phyloP scores from a whole-genome alignment of 352 stramenopile species.

The Globisporangium spiculum region DNA sequence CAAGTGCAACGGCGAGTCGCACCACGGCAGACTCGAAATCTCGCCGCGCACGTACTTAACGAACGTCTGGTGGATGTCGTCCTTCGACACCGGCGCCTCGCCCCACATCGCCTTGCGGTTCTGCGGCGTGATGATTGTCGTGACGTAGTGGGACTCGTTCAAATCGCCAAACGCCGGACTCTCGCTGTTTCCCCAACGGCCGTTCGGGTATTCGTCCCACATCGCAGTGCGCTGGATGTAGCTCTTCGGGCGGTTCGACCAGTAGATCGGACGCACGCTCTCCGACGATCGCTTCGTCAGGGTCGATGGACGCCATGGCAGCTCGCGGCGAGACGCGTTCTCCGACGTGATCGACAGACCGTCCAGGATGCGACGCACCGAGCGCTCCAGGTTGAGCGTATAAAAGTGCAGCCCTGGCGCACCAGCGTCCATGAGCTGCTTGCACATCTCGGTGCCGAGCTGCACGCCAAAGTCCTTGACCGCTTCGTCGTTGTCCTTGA shows the following conservation, averaged over 20 bases:
- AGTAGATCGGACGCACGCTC: conserved; percentile 97
- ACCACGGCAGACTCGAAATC: conserved; percentile 96
- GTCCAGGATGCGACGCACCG: conserved; percentile 86
- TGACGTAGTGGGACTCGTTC: conserved; percentile 95
- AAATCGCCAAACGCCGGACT: conserved; percentile 96
- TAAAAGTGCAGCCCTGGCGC: conserved; percentile 92
- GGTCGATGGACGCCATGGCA: conserved; percentile 92
- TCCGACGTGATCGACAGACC: conserved; percentile 56
- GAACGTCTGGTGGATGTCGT: conserved; percentile 96
- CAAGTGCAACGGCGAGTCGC: conserved; percentile 92
- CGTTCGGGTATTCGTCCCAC: conserved; percentile 98
- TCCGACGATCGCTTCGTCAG: conserved; percentile 87
- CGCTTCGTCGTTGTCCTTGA: conserved; percentile 96
- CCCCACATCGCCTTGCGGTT: conserved; percentile 94
- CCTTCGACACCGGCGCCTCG: conserved; percentile 76
- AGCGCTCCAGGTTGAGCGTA: conserved; percentile 93
- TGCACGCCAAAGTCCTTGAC: conserved; percentile 96
- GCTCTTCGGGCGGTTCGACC: conserved; percentile 97
- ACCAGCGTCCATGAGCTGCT: conserved; percentile 89
- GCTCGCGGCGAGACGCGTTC: conserved; percentile 59
- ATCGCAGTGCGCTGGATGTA: conserved; percentile 97
- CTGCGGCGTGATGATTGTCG: conserved; percentile 49
- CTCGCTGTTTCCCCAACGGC: conserved; percentile 94
- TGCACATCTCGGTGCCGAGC: conserved; percentile 94
- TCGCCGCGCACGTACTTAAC: conserved; percentile 95